Conservation (phyloP, 495 filamentous ascomycete species). For the Xylaria acuta region DNA sequence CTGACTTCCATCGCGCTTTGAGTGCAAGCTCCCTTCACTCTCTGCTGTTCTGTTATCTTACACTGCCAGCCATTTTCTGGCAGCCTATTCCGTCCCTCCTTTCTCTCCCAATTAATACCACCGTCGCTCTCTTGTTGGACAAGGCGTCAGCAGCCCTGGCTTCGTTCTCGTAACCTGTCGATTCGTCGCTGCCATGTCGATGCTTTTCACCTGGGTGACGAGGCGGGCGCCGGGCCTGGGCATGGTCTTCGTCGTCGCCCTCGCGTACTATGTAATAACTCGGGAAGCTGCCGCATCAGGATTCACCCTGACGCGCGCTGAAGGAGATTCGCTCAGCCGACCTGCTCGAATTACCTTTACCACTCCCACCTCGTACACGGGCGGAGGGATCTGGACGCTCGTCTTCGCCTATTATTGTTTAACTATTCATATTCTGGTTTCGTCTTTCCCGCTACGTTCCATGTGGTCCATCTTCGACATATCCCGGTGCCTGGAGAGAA, state of each 20-base stretch:
- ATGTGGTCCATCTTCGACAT: constrained; percentile 60
- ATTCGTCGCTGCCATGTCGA: constrained; percentile 45
- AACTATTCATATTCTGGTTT: constrained; percentile 59
- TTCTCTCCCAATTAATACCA: constrained; percentile 27
- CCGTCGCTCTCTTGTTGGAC: constrained; percentile 26
- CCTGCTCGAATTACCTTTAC: constrained; percentile 39
- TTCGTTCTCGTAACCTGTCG: constrained; percentile 28
- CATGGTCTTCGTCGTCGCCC: constrained; percentile 50
- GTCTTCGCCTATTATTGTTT: constrained; percentile 60
- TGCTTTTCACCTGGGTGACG: constrained; percentile 55
- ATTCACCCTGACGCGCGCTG: constrained; percentile 54
- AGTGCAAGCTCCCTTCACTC: constrained; percentile 19
- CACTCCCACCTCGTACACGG: constrained; percentile 29
- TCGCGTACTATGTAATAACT: constrained; percentile 56
- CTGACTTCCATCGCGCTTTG: constrained; percentile 35
- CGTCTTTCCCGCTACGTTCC: constrained; percentile 59
- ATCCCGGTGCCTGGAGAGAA: constrained; percentile 48
- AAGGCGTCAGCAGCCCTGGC: background rate
- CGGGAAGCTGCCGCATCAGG: constrained; percentile 48
- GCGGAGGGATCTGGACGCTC: constrained; percentile 46
- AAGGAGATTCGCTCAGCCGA: constrained; percentile 51
- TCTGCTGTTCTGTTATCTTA: constrained; percentile 18
- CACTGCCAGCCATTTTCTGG: constrained; percentile 19
- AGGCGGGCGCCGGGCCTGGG: constrained; percentile 55
- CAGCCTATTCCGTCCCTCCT: constrained; percentile 30